Conservation (phyloP, 2,329 filamentous ascomycete species). For the Pseudogymnoascus sp. region DNA sequence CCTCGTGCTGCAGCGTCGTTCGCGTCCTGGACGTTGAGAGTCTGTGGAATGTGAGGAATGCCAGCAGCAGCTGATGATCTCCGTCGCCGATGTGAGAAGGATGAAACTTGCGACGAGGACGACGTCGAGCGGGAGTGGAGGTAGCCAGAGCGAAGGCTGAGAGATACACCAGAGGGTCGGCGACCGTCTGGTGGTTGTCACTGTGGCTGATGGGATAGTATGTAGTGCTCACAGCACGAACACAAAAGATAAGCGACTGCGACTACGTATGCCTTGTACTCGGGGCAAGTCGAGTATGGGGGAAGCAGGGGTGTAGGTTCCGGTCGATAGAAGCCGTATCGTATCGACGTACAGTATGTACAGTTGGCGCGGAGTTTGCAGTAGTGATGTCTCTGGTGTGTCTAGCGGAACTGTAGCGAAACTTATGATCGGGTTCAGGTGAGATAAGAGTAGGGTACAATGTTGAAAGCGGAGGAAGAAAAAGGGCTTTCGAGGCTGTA, state of each 20-base stretch:
- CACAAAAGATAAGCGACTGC: conserved; percentile 9
- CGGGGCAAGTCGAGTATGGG: not conserved
- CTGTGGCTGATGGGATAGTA: not conserved
- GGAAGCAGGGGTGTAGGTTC: not conserved
- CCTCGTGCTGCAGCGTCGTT: conserved; percentile 16
- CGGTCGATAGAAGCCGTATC: not conserved
- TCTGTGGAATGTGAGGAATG: conserved; percentile 16
- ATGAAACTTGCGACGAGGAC: conserved; percentile 40
- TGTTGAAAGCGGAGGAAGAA: not conserved
- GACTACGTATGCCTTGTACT: conserved; percentile 3
- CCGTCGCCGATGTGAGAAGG: conserved; percentile 31
- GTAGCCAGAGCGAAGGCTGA: conserved; percentile 44
- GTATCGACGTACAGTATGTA: not conserved
- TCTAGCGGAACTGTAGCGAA: not conserved
- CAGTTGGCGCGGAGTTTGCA: not conserved
- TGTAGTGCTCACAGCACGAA: conserved; percentile 1
- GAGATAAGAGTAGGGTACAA: not conserved
- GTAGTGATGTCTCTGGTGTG: not conserved
- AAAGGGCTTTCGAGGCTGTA: not conserved
- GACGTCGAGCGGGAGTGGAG: conserved; percentile 41
- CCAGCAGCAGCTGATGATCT: conserved; percentile 30
- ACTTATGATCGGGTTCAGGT: not conserved
- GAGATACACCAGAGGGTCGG: conserved; percentile 25
- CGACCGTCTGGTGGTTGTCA: conserved; percentile 22
- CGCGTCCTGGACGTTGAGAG: conserved; percentile 20